Evolutionary conservation across 192 early-diverging fungal genomes (phyloP).

Genomic region (Chytriomyces sp.): DNA sequence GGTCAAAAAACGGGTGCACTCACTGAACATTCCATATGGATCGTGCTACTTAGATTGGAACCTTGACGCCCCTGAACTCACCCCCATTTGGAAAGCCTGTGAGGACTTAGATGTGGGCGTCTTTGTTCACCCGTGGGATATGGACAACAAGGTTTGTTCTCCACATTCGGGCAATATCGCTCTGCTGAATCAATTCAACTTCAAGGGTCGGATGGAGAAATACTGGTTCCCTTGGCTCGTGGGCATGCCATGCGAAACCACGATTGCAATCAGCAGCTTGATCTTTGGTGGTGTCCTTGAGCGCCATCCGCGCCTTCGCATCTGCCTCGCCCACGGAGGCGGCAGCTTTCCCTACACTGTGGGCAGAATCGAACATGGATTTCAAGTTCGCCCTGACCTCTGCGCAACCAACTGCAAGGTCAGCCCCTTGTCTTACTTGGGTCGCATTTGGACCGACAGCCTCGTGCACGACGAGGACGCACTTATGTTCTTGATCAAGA

Average conservation of each 20-base stretch:
- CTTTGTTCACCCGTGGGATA: conserved; percentile 73
- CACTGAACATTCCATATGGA: no score
- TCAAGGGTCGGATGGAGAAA: conserved; percentile 58
- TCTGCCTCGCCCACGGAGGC: conserved; percentile 69
- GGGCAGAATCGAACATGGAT: conserved; percentile 68
- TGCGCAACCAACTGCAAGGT: conserved; percentile 58
- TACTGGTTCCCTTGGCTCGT: conserved; percentile 73
- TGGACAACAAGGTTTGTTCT: conserved; percentile 49
- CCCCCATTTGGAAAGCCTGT: conserved; percentile 65
- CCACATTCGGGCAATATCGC: neutral
- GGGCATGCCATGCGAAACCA: conserved; percentile 70
- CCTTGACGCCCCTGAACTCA: conserved; percentile 67
- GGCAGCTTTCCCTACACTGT: conserved; percentile 68
- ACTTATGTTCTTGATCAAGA: conserved; percentile 61
- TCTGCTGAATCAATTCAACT: conserved; percentile 8
- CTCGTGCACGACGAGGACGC: conserved; percentile 70
- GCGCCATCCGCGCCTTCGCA: conserved; percentile 61
- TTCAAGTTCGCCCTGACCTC: conserved; percentile 64
- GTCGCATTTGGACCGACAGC: conserved; percentile 64
- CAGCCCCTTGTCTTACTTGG: conserved; percentile 56
- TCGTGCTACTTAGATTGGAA: conserved; percentile 65
- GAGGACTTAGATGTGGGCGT: conserved; percentile 64
- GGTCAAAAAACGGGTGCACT: no score
- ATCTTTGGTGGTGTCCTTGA: conserved; percentile 69
- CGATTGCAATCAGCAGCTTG: conserved; percentile 65